Percentiles rank a stretch among this genome's conserved stretches.
These are phyloP conservation scores for Neopestalotiopsis rosae DNA, from an alignment of 2,329 filamentous ascomycete species.

Conservation along the genomic window DNA sequence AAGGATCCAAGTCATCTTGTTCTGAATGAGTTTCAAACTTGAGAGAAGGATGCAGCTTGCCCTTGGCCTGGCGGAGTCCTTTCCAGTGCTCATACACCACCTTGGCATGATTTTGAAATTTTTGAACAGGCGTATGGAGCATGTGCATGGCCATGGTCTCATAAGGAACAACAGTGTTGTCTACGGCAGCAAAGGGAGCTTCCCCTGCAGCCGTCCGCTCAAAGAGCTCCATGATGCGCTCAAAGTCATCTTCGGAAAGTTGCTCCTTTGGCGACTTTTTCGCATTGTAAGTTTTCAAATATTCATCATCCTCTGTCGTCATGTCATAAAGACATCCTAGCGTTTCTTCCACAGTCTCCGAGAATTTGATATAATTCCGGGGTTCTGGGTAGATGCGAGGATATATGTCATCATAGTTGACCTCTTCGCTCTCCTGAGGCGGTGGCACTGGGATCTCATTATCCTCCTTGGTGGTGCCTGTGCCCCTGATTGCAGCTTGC, in stretches of 20 bases:
- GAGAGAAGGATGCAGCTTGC: conserved; percentile 75
- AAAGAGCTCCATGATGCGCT: conserved; percentile 92
- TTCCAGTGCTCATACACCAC: conserved; percentile 93
- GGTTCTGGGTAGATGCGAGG: conserved; percentile 80
- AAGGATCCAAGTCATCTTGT: conserved; percentile 94
- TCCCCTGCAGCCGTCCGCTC: conserved; percentile 85
- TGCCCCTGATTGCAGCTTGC: conserved; percentile 74
- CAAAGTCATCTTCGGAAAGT: conserved; percentile 90
- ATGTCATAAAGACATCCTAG: conserved; percentile 92
- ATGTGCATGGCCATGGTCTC: conserved; percentile 76
- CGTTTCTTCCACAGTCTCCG: conserved; percentile 96
- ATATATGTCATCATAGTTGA: conserved; percentile 91
- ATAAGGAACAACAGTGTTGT: conserved; percentile 82
- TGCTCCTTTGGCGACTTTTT: conserved; percentile 68
- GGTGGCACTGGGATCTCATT: conserved; percentile 71
- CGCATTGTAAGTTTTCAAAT: conserved; percentile 82
- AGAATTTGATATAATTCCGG: conserved; percentile 94
- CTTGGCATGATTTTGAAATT: conserved; percentile 65
- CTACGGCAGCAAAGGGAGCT: conserved; percentile 87
- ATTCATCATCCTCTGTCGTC: conserved; percentile 87
- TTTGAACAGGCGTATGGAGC: conserved; percentile 53
- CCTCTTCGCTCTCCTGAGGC: conserved; percentile 63
- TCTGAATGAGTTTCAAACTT: conserved; percentile 96
- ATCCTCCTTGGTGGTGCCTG: conserved; percentile 58
- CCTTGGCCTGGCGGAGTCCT: conserved; percentile 71